A percentile compares a stretch with the other conserved stretches of the same genome.
Conservation (phyloP, 2,329 filamentous ascomycete genomes). For the Monosporascus sp. region DNA sequence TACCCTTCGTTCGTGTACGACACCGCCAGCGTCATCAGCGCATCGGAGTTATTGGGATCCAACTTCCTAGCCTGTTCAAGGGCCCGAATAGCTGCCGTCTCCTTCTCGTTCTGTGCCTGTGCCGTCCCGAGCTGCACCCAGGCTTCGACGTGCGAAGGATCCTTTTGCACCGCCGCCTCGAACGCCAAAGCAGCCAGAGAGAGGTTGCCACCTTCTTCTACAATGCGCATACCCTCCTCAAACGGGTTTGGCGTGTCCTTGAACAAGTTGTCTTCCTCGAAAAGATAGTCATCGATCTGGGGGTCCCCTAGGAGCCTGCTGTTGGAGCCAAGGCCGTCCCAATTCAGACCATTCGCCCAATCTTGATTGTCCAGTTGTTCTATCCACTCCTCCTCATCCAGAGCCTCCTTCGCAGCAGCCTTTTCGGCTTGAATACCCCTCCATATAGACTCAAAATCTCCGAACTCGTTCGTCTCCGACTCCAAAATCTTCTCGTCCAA, state of each 20-base stretch:
- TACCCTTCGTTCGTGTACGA: slow-evolving; percentile 99
- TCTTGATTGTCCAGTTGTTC: slow-evolving; percentile 72
- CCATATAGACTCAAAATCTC: slow-evolving; percentile 89
- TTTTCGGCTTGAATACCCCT: slow-evolving; percentile 74
- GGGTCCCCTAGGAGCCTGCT: slow-evolving; percentile 57
- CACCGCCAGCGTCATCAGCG: slow-evolving; percentile 91
- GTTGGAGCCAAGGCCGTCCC: slow-evolving; percentile 45
- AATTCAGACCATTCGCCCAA: slow-evolving; percentile 68
- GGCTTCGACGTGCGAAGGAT: slow-evolving; percentile 80
- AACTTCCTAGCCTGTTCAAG: slow-evolving; percentile 86
- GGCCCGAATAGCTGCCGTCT: slow-evolving; percentile 89
- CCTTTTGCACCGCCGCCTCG: slow-evolving; percentile 89
- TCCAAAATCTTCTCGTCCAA: slow-evolving; percentile 64
- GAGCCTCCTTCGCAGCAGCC: slow-evolving; percentile 60
- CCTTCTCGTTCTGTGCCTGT: slow-evolving; percentile 98
- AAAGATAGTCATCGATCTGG: slow-evolving; percentile 82
- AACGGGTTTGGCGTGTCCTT: slow-evolving; percentile 77
- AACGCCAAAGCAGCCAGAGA: slow-evolving; percentile 91
- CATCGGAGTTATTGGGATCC: slow-evolving; percentile 79
- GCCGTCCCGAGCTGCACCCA: slow-evolving; percentile 90
- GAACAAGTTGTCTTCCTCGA: slow-evolving; percentile 92
- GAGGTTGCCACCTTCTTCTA: slow-evolving; percentile 89
- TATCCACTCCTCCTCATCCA: slow-evolving; percentile 57
- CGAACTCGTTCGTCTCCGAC: slow-evolving; percentile 70
- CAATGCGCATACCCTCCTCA: slow-evolving; percentile 86